A percentile compares a stretch with the other conserved stretches of the same genome.
These are phyloP conservation scores for Podospora anserina DNA, from an alignment of 495 filamentous ascomycete species.

Conservation along the genomic window DNA sequence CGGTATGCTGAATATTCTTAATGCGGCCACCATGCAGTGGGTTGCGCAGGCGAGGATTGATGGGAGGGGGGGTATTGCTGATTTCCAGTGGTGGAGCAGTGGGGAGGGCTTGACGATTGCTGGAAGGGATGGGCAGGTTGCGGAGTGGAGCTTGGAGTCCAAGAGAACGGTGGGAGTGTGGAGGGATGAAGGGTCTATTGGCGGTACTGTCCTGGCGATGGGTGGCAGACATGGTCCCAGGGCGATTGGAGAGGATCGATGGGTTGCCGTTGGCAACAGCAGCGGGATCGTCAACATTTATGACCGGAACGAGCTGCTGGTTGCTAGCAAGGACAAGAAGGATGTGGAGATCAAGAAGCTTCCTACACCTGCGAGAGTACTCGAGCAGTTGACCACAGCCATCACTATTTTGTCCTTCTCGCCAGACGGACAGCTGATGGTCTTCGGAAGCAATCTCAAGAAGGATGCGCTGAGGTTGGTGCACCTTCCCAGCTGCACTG, in stretches of 20 bases:
- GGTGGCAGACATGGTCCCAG: slow-evolving; percentile 61
- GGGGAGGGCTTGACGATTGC: slow-evolving; percentile 72
- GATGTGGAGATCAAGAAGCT: slow-evolving; percentile 53
- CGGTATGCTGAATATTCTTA: slow-evolving; percentile 81
- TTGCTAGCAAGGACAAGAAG: slow-evolving; percentile 33
- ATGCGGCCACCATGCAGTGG: slow-evolving; percentile 83
- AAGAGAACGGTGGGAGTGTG: slow-evolving; percentile 71
- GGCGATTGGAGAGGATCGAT: slow-evolving; percentile 74
- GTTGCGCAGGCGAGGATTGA: slow-evolving; percentile 77
- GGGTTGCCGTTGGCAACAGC: slow-evolving; percentile 80
- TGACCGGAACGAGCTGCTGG: slow-evolving; percentile 66
- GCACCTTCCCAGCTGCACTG: slow-evolving; percentile 86
- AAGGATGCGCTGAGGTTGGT: slow-evolving; percentile 84
- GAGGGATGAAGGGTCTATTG: slow-evolving; percentile 86
- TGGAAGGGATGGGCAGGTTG: slow-evolving; percentile 84
- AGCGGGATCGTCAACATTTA: slow-evolving; percentile 91
- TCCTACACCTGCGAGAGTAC: slow-evolving; percentile 64
- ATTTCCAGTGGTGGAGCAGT: slow-evolving; percentile 86
- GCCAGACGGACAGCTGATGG: slow-evolving; percentile 83
- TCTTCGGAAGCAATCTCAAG: slow-evolving; percentile 79
- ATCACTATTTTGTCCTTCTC: slow-evolving; percentile 74
- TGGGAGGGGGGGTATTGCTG: slow-evolving; percentile 75
- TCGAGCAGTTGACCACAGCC: slow-evolving; percentile 85
- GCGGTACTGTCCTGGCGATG: slow-evolving; percentile 74
- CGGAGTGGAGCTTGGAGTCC: slow-evolving; percentile 74